Evolutionary conservation across 2,329 filamentous ascomycete species (phyloP).

Genomic region (Colletotrichum sp.): DNA sequence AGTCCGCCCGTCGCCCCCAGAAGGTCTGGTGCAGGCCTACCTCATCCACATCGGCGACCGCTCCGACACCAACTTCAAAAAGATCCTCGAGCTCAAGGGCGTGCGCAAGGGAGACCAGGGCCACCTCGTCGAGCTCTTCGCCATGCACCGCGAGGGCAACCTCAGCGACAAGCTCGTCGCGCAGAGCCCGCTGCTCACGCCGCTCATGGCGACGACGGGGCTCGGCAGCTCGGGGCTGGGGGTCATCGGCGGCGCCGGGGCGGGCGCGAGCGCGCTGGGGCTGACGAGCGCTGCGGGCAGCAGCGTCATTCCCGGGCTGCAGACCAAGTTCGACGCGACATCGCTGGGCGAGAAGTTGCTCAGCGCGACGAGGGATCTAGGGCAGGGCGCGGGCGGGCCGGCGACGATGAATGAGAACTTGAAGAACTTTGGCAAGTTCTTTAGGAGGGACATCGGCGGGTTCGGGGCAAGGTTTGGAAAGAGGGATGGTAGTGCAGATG

Average conservation of each 20-base stretch:
- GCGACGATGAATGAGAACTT: constrained; percentile 89
- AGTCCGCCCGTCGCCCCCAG: constrained; percentile 87
- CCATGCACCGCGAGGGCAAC: constrained; percentile 78
- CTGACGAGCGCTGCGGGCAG: constrained; percentile 31
- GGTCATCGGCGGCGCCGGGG: constrained; percentile 46
- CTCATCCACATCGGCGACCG: constrained; percentile 95
- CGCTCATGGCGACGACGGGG: constrained; percentile 58
- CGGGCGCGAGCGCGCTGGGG: constrained; percentile 45
- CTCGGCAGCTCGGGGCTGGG: constrained; percentile 35
- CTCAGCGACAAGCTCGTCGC: constrained; percentile 72
- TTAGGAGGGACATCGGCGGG: constrained; percentile 82
- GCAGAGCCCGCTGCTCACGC: constrained; percentile 73
- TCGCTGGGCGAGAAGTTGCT: constrained; percentile 87
- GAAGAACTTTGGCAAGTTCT: constrained; percentile 96
- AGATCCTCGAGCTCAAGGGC: constrained; percentile 94
- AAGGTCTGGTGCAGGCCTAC: constrained; percentile 95
- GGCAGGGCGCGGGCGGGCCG: constrained; percentile 43
- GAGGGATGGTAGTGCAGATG: constrained; percentile 49
- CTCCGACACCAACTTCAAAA: constrained; percentile 93
- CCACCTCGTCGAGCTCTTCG: constrained; percentile 85
- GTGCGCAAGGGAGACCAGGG: constrained; percentile 83
- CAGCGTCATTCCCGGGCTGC: constrained; percentile 38
- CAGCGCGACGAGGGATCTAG: constrained; percentile 86
- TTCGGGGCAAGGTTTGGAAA: constrained; percentile 77
- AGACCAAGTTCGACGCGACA: constrained; percentile 76